Base-by-base conservation (phyloP, 371 early-diverging fungal species). In the Mucor lusitanicus region DNA sequence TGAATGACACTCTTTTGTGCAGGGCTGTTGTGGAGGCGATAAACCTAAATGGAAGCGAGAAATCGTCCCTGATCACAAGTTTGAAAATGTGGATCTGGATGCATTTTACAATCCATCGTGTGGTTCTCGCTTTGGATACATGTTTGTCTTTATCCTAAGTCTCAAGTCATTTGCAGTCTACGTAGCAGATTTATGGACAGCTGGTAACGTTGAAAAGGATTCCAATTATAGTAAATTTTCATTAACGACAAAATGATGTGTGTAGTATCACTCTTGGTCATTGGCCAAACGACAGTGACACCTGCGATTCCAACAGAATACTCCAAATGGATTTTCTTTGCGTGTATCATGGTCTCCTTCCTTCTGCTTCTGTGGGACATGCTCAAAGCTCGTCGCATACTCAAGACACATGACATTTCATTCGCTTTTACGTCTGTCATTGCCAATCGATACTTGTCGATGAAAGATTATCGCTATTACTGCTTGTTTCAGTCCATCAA, bases 11-110 rank as follows among this genome's bases (percentile, higher is more conserved):
- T 33, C 9, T 40, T 1, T 5, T 17, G 4, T 40, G 17, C 25
- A 67, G 62, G 68, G 63, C 21, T 69, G 63, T 56, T 50, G 62
- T 48, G 46, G 59, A 64, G 68, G 48, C 19, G 54, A 66, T 69
- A 80, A 82, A 27, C 85, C 86, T 12, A 78, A 83, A 59, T 94
- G 94, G 94, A 90, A 94, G 77, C 83, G 92, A 55, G 94, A 94
- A 76, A 76, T 84, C 46, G 87, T 92, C 39, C 84, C 83, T 65
- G 94, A 93, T 75, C 94, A 95, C 81, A 92, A 91, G 76, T 94
- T 96, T 71, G 94, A 94, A 71, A 91, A 88, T 78, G 82, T 96
- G 60, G 88, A 95, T 68, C 85, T 94, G 13, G 87, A 92, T 21
- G 92, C 92, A 67, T 94, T 93, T 78, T 69, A 87, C 40, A 85